These are phyloP conservation scores for Catharanthus roseus DNA, from an alignment of 257 asterid genomes.

Conservation along the genomic window DNA sequence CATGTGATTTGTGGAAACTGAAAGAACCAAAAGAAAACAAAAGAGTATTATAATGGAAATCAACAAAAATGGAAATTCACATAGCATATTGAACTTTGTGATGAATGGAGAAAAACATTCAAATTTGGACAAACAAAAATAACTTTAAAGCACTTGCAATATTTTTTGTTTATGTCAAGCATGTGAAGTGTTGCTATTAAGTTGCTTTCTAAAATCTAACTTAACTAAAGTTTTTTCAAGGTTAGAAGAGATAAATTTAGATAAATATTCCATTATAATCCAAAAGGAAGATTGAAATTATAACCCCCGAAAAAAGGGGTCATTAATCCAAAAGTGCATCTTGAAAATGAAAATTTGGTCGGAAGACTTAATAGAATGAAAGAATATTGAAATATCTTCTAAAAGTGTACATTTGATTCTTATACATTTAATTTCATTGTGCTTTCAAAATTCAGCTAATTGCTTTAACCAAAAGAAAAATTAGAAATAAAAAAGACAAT, in stretches of 20 bases:
- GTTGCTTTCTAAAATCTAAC: slow-evolving; percentile 25
- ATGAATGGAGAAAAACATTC: slow-evolving; percentile 21
- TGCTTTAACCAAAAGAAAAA: neutral
- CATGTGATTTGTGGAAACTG: slow-evolving; percentile 24
- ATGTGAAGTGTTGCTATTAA: slow-evolving; percentile 33
- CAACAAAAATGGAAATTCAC: slow-evolving; percentile 24
- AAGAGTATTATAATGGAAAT: slow-evolving; percentile 13
- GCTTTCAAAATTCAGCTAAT: neutral
- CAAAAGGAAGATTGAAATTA: slow-evolving; percentile 6
- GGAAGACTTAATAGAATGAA: neutral
- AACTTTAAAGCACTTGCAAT: slow-evolving; percentile 32
- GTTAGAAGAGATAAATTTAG: slow-evolving; percentile 20
- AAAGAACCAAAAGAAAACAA: slow-evolving; percentile 9
- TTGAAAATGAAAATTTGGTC: slow-evolving; percentile 9
- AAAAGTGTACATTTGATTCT: neutral
- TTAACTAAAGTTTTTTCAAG: slow-evolving; percentile 30
- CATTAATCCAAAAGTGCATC: slow-evolving; percentile 9
- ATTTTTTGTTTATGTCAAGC: slow-evolving; percentile 21
- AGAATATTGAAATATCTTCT: slow-evolving; percentile 3
- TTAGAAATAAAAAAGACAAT: neutral
- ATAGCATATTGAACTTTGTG: slow-evolving; percentile 9
- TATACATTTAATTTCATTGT: neutral
- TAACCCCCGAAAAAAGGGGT: slow-evolving; percentile 4
- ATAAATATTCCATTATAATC: slow-evolving; percentile 30
- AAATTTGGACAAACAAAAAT: slow-evolving; percentile 37